Conservation (phyloP, 2,329 filamentous ascomycete genomes). For the Botrytis deweyae region DNA sequence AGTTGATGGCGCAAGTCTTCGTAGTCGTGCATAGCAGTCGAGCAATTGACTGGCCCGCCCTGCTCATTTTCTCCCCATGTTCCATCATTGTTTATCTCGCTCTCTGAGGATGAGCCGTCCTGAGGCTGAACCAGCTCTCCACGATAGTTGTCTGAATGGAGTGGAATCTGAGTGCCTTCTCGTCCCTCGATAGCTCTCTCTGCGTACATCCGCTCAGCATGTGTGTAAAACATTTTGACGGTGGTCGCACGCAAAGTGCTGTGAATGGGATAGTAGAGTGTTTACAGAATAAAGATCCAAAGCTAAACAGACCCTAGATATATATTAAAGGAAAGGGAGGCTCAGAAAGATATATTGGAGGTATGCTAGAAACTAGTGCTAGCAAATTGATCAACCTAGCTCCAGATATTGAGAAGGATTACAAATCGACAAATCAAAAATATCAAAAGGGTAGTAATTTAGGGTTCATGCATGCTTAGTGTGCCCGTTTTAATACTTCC, state of each 20-base stretch:
- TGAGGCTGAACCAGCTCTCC: slow-evolving; percentile 23
- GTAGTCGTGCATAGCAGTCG: slow-evolving; percentile 58
- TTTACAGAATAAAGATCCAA: background rate
- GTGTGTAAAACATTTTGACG: slow-evolving; percentile 33
- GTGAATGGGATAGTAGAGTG: background rate
- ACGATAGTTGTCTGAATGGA: slow-evolving; percentile 32
- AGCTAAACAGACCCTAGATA: background rate
- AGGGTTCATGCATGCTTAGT: slow-evolving; percentile 1
- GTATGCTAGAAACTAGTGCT: background rate
- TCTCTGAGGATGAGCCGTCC: slow-evolving; percentile 24
- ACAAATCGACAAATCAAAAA: background rate
- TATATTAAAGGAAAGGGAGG: background rate
- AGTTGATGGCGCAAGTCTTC: slow-evolving; percentile 57
- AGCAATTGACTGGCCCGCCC: slow-evolving; percentile 48
- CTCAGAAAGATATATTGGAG: slow-evolving; percentile 8
- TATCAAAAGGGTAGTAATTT: background rate
- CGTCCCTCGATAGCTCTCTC: slow-evolving; percentile 24
- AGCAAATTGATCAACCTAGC: background rate
- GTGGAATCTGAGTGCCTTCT: slow-evolving; percentile 29
- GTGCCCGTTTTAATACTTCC: background rate
- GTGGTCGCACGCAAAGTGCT: slow-evolving; percentile 11
- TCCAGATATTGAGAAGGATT: slow-evolving; percentile 1
- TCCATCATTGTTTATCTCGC: slow-evolving; percentile 42
- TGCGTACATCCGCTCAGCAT: slow-evolving; percentile 33
- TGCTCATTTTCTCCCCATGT: slow-evolving; percentile 64